Base-by-base conservation (phyloP, 176 grass and related monocot genomes). In the Saccharum spontaneum region DNA sequence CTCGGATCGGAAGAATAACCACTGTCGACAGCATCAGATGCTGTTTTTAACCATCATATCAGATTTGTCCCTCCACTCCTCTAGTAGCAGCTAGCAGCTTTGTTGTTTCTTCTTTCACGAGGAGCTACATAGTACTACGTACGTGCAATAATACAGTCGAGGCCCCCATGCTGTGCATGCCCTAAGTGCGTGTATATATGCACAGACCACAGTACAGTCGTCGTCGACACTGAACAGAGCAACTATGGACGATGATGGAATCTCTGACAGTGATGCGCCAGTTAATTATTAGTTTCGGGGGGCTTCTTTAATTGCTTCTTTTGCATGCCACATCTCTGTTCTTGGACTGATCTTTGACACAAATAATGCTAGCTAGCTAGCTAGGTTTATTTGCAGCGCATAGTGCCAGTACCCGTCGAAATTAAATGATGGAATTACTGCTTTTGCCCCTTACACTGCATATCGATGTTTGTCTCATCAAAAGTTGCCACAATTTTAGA, bases 41-140 rank as follows among this genome's bases (percentile, higher is more conserved):
- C 70, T 72, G 14, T 45, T 44, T 46, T 45, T 45, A 72, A 72
- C 6, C 31, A 18, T 61, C 57, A 11, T 11, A 11, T 57, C 12
- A 37, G 46, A 66, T 73, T 44, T 54, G 70, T 38, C 63, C 59
- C 28, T 84, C 73, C 22, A 36, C 34, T 36, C 34, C 34, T 36
- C 34, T 36, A 34, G 3, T 34, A 6, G 6, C 23, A 34, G 12
- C 14, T 22, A 16, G 48, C 48, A 50, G 14, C 41, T 8, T 69
- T 26, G 48, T 50, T 50, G 70, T 86, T 83, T 75, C 49, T 83
- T 87, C 68, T 61, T 59, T 90, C 88, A 90, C 88, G 88, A 86
- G 88, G 30, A 20, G 59, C 88, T 62, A 60, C 45, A 17, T 20
- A 33, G 48, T 24, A 36, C 33, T 3, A 2, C 33, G 34, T 36